Percentiles rank a stretch among this genome's conserved stretches.
phyloP scores from a whole-genome alignment of 2,329 filamentous ascomycete genomes.

The Cladosporium sphaerospermum region DNA sequence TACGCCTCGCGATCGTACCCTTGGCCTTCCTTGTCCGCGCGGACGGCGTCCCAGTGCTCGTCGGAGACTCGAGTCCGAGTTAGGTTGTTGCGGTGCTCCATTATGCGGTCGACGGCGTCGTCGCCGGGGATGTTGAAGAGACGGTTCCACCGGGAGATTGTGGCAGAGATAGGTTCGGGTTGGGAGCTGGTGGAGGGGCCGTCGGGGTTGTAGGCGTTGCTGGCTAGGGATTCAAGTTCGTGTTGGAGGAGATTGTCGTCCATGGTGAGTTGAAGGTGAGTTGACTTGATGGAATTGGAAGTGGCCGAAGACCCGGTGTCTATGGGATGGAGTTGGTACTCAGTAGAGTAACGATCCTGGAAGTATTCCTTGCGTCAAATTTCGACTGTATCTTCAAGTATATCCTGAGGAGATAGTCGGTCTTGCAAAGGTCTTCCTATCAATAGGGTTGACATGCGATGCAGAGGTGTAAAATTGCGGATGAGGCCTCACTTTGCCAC shows the following conservation, averaged over 20 bases:
- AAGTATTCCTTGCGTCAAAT: no score
- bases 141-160: slow-evolving; percentile 30
- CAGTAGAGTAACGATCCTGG: no score
- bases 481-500: no score
- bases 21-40: slow-evolving; percentile 25
- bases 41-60: slow-evolving; percentile 32
- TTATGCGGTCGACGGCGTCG: slow-evolving; percentile 30
- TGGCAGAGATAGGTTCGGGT: slow-evolving; percentile 20
- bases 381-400: no score
- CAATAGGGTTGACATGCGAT: no score
- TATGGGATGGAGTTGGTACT: no score
- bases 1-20: slow-evolving; percentile 37
- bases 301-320: no score
- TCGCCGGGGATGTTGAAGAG: slow-evolving; percentile 30
- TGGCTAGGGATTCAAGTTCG: slow-evolving; percentile 23
- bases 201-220: slow-evolving; percentile 16
- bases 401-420: no score
- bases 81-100: slow-evolving; percentile 29
- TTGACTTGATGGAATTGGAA: no score
- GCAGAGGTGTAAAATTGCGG: no score
- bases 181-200: neutral
- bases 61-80: slow-evolving; percentile 30
- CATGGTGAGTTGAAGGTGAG: slow-evolving; percentile 11
- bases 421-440: no score
- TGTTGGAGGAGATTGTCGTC: slow-evolving; percentile 21